A percentile compares a stretch with the other conserved stretches of the same genome.
Conservation (phyloP, 1,284 basidiomycete genomes). For the Melampsora americana region DNA sequence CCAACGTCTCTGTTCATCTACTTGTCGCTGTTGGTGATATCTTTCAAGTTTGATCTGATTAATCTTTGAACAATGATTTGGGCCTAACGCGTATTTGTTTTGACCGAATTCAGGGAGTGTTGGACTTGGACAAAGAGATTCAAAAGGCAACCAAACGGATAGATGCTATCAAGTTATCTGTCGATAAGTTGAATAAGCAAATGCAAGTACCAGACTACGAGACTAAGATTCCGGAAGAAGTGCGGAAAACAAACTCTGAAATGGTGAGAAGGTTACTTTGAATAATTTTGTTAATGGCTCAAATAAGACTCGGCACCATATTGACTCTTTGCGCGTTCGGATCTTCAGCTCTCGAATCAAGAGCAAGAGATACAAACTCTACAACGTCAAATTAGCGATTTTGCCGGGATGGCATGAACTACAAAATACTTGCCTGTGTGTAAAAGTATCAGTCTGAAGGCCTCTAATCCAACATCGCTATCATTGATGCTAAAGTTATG, state of each 20-base stretch:
- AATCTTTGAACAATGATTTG: neutral
- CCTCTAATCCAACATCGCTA: too few species aligned
- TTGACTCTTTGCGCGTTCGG: neutral
- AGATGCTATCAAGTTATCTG: slow-evolving; percentile 65
- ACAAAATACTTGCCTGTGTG: too few species aligned
- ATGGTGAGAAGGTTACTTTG: slow-evolving; percentile 61
- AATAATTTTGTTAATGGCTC: neutral
- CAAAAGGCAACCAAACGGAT: slow-evolving; percentile 69
- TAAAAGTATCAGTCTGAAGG: too few species aligned
- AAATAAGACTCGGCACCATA: neutral
- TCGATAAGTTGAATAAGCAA: slow-evolving; percentile 74
- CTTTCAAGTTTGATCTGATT: neutral
- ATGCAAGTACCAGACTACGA: slow-evolving; percentile 72
- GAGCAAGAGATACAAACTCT: slow-evolving; percentile 28
- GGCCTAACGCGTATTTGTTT: neutral
- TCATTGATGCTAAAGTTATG: too few species aligned
- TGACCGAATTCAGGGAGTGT: slow-evolving; percentile 63
- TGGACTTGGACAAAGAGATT: slow-evolving; percentile 79
- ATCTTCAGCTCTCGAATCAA: slow-evolving; percentile 20
- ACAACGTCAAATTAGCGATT: slow-evolving; percentile 17
- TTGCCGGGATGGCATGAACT: slow-evolving; percentile 7
- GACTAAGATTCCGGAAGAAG: slow-evolving; percentile 71
- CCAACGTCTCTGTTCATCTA: slow-evolving; percentile 72
- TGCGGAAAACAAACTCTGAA: slow-evolving; percentile 70
- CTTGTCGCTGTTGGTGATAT: slow-evolving; percentile 69